Evolutionary conservation across 345 rosid genomes (phyloP).

Genomic region (Populus pruinosa): DNA sequence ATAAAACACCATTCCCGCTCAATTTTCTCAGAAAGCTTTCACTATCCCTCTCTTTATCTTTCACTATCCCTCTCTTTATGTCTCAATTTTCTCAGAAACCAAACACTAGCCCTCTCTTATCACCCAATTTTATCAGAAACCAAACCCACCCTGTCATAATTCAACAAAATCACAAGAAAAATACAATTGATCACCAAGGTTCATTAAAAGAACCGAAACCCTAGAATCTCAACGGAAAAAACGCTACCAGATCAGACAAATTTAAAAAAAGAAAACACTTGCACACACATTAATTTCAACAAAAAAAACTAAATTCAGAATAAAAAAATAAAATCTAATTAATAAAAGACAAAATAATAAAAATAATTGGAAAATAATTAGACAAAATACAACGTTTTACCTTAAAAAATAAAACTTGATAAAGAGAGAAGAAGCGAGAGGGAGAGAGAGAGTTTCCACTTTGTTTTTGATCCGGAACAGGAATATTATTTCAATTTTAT

Average conservation of each 20-base stretch:
- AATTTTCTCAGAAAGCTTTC: neutral
- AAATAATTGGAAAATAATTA: neutral
- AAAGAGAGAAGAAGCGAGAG: neutral
- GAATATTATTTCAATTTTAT: neutral
- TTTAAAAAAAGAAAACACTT: neutral
- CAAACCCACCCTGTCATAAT: neutral
- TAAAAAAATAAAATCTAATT: neutral
- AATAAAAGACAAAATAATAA: neutral
- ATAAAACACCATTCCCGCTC: neutral
- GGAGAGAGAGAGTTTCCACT: neutral
- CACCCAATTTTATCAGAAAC: neutral
- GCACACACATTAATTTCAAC: neutral
- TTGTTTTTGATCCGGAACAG: neutral
- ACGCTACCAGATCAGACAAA: neutral
- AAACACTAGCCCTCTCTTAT: neutral
- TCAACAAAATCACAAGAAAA: neutral
- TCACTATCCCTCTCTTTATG: neutral
- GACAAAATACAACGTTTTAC: neutral
- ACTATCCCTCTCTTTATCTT: neutral
- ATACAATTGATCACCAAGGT: neutral
- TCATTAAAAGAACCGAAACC: neutral
- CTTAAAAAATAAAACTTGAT: neutral
- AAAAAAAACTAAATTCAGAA: neutral
- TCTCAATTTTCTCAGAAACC: conserved; percentile 1
- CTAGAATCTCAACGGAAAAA: neutral